Conservation (phyloP, 495 filamentous ascomycete genomes). For the Penicillium goetzii region DNA sequence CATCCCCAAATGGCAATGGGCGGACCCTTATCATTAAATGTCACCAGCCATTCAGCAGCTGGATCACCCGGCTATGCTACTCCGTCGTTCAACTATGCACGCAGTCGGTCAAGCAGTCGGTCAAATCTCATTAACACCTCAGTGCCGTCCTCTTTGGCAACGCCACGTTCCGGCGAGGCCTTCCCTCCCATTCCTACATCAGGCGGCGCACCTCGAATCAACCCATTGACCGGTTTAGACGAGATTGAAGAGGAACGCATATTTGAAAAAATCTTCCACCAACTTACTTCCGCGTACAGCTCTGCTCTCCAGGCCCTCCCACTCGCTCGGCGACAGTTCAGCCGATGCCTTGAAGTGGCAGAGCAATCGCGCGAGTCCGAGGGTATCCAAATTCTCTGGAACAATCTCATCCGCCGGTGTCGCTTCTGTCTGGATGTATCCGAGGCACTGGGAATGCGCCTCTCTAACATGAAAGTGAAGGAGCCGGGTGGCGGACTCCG, state of each 20-base stretch:
- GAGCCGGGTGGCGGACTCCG: slow-evolving; percentile 71
- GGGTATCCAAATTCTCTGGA: slow-evolving; percentile 67
- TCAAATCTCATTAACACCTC: slow-evolving; percentile 53
- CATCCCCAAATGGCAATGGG: slow-evolving; percentile 50
- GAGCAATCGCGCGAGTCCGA: slow-evolving; percentile 50
- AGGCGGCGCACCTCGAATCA: slow-evolving; percentile 43
- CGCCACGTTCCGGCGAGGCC: slow-evolving; percentile 77
- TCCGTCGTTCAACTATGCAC: slow-evolving; percentile 40
- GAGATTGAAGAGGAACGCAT: slow-evolving; percentile 75
- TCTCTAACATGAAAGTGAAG: slow-evolving; percentile 81
- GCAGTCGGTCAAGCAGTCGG: slow-evolving; percentile 57
- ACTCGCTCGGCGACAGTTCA: slow-evolving; percentile 64
- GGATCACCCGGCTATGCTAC: slow-evolving; percentile 43
- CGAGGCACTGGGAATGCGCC: slow-evolving; percentile 65
- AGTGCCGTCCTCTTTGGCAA: slow-evolving; percentile 56
- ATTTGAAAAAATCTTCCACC: slow-evolving; percentile 80
- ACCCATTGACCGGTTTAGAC: slow-evolving; percentile 57
- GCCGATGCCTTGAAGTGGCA: slow-evolving; percentile 50
- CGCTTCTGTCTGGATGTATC: slow-evolving; percentile 65
- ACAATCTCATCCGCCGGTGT: slow-evolving; percentile 67
- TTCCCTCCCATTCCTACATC: slow-evolving; percentile 63
- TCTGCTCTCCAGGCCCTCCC: slow-evolving; percentile 69
- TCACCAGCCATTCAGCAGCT: slow-evolving; percentile 32
- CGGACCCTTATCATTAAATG: slow-evolving; percentile 32
- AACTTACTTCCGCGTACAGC: slow-evolving; percentile 68